A percentile compares a stretch with the other conserved stretches of the same genome.
phyloP scores from a whole-genome alignment of 1,284 basidiomycete genomes.

The Uromyces viciae-fabae region DNA sequence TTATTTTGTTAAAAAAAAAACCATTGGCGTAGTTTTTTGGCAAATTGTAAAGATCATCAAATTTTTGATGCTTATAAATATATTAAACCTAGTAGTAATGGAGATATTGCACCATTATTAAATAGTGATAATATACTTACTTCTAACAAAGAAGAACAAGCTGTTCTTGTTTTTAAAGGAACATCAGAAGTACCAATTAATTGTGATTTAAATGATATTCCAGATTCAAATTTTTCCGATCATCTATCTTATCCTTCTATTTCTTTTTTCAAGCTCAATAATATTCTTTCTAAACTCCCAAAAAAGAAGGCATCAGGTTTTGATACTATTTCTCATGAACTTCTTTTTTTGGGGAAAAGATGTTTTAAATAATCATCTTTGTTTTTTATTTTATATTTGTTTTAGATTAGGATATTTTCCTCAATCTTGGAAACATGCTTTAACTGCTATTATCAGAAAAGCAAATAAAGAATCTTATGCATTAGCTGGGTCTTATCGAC shows the following conservation, averaged over 20 bases:
- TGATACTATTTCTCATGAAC: not conserved
- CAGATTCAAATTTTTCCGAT: not conserved
- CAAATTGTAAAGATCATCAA: not conserved
- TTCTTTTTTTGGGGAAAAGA: not conserved
- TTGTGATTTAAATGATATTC: not conserved
- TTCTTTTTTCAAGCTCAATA: not conserved
- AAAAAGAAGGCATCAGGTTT: not conserved
- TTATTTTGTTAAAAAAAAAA: not conserved
- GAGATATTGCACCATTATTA: not conserved
- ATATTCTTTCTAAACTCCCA: not conserved
- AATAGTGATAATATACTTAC: not conserved
- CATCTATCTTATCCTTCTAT: not conserved
- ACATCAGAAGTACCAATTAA: not conserved
- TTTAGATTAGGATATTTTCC: not conserved
- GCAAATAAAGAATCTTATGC: not conserved
- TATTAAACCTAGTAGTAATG: too few relatives aligned
- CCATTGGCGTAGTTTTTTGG: not conserved
- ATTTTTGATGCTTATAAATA: not conserved
- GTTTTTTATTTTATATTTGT: not conserved
- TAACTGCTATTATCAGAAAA: constrained; percentile 10
- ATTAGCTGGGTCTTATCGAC: not conserved
- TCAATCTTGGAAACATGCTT: not conserved
- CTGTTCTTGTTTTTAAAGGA: not conserved
- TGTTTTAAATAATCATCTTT: not conserved
- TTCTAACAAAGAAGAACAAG: too few relatives aligned